These are phyloP conservation scores for Prunus yedoensis DNA, from an alignment of 331 rosid genomes.

Conservation along the genomic window DNA sequence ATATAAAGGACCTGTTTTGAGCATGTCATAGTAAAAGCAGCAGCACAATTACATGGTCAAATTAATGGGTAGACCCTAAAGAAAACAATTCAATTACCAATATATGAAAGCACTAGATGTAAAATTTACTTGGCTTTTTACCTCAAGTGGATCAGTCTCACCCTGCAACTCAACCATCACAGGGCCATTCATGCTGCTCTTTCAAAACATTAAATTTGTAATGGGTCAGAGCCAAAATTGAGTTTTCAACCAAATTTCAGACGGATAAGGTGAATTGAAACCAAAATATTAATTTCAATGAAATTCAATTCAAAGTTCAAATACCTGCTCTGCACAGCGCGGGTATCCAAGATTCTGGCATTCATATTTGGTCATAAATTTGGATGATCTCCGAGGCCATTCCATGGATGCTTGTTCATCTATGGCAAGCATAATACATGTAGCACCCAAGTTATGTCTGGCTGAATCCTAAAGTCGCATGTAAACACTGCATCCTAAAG, in stretches of 20 bases:
- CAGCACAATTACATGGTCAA: background rate
- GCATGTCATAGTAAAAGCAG: background rate
- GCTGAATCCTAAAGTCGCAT: constrained; percentile 47
- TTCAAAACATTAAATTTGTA: constrained; percentile 12
- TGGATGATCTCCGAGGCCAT: constrained; percentile 71
- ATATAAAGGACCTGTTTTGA: background rate
- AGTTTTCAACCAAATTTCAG: background rate
- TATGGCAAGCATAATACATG: constrained; percentile 64
- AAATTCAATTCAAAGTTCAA: no score
- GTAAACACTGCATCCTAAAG: constrained; percentile 25
- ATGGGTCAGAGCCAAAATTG: constrained; percentile 4
- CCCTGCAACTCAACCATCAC: constrained; percentile 95
- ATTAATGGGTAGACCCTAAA: background rate
- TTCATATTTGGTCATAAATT: constrained; percentile 90
- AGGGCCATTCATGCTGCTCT: constrained; percentile 92
- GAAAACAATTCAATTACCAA: no score
- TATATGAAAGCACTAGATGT: no score
- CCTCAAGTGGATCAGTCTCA: constrained; percentile 97
- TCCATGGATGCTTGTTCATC: constrained; percentile 44
- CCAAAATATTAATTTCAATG: no score
- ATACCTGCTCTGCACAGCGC: constrained; percentile 90
- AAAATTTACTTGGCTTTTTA: constrained; percentile 5
- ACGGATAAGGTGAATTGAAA: background rate
- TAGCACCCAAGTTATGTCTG: constrained; percentile 90
- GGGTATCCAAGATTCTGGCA: constrained; percentile 89